phyloP scores from a whole-genome alignment of 1,139 yeast genomes.

The Yamadazyma oceani region DNA sequence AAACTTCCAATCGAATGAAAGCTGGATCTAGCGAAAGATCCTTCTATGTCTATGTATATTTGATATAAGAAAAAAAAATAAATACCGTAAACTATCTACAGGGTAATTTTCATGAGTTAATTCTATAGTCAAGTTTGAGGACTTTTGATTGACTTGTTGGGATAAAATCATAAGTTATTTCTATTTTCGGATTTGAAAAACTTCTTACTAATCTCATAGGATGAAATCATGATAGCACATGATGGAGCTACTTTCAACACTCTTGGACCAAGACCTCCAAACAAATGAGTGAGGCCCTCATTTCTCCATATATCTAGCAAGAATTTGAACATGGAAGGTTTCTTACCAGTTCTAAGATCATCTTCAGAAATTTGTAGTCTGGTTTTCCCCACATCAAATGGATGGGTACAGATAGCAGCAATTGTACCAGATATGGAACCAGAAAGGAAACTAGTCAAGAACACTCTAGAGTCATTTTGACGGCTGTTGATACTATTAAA shows the following conservation, averaged over 20 bases:
- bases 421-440: constrained; percentile 84
- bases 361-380: constrained; percentile 67
- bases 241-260: constrained; percentile 92
- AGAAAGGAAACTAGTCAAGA: constrained; percentile 71
- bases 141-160: too few species aligned
- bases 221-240: constrained; percentile 97
- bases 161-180: background rate
- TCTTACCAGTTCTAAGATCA: constrained; percentile 24
- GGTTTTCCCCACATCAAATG: constrained; percentile 97
- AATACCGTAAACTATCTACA: constrained; percentile 1
- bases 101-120: too few species aligned
- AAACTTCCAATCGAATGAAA: constrained; percentile 1
- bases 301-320: constrained; percentile 58
- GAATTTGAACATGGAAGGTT: constrained; percentile 60
- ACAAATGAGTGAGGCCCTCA: constrained; percentile 79
- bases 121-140: too few species aligned
- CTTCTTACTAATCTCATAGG: constrained; percentile 86
- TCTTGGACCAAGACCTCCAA: constrained; percentile 83
- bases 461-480: constrained; percentile 52
- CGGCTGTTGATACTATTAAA: constrained; percentile 15
- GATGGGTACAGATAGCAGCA: constrained; percentile 87
- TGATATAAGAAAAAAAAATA: background rate
- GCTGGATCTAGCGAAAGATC: background rate
- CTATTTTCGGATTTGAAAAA: constrained; percentile 35
- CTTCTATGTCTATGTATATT: background rate